Evolutionary conservation across 2,329 filamentous ascomycete genomes (phyloP), one percentile per base, ranked within the genome.

Genomic region (Sarocladiaceae sp.): DNA sequence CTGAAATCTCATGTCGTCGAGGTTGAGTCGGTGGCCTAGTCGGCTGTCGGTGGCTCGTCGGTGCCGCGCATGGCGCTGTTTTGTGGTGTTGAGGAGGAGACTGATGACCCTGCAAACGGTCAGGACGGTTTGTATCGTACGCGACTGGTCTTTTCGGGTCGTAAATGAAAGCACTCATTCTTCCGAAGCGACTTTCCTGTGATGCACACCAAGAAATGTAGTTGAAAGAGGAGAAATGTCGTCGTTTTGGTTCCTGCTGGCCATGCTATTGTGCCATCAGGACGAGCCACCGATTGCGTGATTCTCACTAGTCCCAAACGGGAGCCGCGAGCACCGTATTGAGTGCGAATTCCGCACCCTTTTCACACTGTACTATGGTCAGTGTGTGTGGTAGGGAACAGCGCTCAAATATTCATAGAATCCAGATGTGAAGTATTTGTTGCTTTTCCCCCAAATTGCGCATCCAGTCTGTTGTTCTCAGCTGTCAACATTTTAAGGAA

Each of bases 141-240:
- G 11, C 6, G 33, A 11, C n/a, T 10, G 44, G 26, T 17, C 44
- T 15, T 48, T 18, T 31, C 10, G n/a, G 18, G 44, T 33, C 26
- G 25, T 10, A 48, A 48, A 31, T 33, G 23, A 48, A 33, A 48
- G 5, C 7, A 28, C 17, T 48, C n/a, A n/a, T 33, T 26, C 20
- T 48, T 42, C 26, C n/a, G 20, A 48, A 12, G 31, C 44, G 44
- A 31, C 33, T 17, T 18, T 31, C n/a, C 13, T 33, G 26, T 33
- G 44, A 20, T 33, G 44, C 44, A 48, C n/a, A 20, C 17, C 26
- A 33, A 31, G 44, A 48, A 26, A 48, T 18, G 44, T 29, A 33
- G 44, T 48, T 48, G 44, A 15, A 48, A 33, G 44, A 48, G 44
- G 44, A 48, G 44, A 48, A 48, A 48, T 31, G 44, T 33, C 26